These are phyloP conservation scores for Ogataea nakhonphanomensis DNA, from an alignment of 805 yeast species.

Conservation along the genomic window DNA sequence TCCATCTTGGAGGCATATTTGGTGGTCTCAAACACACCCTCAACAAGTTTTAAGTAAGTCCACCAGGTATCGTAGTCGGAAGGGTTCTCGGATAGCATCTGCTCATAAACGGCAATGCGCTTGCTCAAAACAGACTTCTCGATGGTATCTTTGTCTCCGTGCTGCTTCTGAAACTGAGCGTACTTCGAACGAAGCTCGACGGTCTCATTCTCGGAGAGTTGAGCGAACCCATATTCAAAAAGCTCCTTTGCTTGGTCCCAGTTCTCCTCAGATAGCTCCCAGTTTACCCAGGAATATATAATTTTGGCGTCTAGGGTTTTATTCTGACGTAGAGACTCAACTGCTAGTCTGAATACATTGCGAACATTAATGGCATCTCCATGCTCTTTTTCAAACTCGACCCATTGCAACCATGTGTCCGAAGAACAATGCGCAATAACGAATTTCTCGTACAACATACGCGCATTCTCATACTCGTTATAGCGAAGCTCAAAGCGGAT, in stretches of 20 bases:
- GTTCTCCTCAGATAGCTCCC: conserved; percentile 64
- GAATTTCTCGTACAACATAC: conserved; percentile 57
- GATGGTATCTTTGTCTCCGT: conserved; percentile 54
- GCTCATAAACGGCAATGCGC: conserved; percentile 54
- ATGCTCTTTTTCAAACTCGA: conserved; percentile 58
- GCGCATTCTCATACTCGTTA: conserved; percentile 45
- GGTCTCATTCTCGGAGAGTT: conserved; percentile 32
- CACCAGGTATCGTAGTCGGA: conserved; percentile 81
- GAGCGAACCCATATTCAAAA: conserved; percentile 47
- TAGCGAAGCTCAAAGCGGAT: conserved; percentile 71
- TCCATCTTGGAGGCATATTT: conserved; percentile 37
- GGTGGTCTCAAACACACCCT: conserved; percentile 31
- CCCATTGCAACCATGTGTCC: conserved; percentile 74
- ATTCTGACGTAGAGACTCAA: conserved; percentile 46
- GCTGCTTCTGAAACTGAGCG: conserved; percentile 61
- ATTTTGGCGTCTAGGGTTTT: conserved; percentile 38
- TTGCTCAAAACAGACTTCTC: conserved; percentile 50
- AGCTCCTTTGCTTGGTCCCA: conserved; percentile 61
- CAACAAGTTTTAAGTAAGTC: conserved; percentile 55
- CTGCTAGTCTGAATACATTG: conserved; percentile 62
- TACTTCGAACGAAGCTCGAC: conserved; percentile 40
- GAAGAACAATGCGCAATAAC: conserved; percentile 50
- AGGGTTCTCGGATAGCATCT: conserved; percentile 43
- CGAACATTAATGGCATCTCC: conserved; percentile 48
- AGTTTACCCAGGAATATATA: conserved; percentile 56